Base-by-base conservation (phyloP, 495 filamentous ascomycete species). In the Terfezia claveryi region DNA sequence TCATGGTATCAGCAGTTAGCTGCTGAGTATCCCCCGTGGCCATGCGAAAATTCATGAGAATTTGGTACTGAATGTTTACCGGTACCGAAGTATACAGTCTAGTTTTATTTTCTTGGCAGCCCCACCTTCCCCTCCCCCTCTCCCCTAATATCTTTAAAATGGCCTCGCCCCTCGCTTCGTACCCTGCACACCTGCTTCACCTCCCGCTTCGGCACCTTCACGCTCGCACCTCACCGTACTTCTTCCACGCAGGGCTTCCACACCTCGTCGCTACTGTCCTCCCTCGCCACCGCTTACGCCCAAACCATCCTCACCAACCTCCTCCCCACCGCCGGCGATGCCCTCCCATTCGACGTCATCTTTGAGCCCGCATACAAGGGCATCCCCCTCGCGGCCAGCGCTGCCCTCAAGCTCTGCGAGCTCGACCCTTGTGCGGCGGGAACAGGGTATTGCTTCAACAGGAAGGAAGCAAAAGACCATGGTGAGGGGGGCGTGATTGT, bases 301-400 rank as follows among this genome's bases (percentile, higher is more conserved):
- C 73, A 79, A 50, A 76, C 85, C 51, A 79, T 94, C 50, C 63
- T 68, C 36, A 64, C 71, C 2, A 58, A 68, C 55, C 62, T 69
- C 41, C 63, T 64, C 10, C 67, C 74, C 52, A 66, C 74, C 23
- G 4, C 12, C 4, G 41, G 4, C 41, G 12, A 4, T 8, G 1
- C 41, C 12, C 66, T 74, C 50, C n/a, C n/a, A 23, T 83, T 83
- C 62, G 81, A 84, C 62, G 69, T 86, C 55, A 61, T 85, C 56
- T 85, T 85, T 65, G 86, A 87, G 2, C 89, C 91, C 7, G 87
- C 89, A 17, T 98, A 95, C 75, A 96, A 96, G 70, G 91, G 91
- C 37, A 94, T 95, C 56, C 83, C 85, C 0, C 76, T 95, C 2
- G 84, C 85, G n/a, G 72, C 78, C 14, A 73, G 81, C 3, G 80